Evolutionary conservation across 2,329 filamentous ascomycete species (phyloP).

Genomic region (Diaporthe vaccinii): DNA sequence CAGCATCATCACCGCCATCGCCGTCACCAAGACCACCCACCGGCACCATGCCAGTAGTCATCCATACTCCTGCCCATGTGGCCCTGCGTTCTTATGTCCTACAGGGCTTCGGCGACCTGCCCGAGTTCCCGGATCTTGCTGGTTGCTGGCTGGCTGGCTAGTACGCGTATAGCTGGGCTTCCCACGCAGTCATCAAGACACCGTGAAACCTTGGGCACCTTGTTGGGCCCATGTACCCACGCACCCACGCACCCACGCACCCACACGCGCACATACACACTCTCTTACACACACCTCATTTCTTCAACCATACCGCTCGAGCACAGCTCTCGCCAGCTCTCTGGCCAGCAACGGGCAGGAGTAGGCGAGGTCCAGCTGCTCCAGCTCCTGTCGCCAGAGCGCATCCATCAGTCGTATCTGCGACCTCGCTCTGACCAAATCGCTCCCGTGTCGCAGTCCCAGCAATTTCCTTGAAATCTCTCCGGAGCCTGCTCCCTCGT

Average conservation of each 20-base stretch:
- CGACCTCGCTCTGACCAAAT: conserved; percentile 28
- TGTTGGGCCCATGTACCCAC: background rate
- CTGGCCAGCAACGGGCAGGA: conserved; percentile 14
- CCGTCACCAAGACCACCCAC: background rate
- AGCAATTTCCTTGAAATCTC: conserved; percentile 26
- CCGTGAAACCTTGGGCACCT: conserved; percentile 11
- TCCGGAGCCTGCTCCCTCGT: conserved; percentile 2
- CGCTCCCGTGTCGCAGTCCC: conserved; percentile 21
- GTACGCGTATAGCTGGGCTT: background rate
- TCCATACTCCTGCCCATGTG: conserved; percentile 10
- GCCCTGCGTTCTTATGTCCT: background rate
- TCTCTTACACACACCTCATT: conserved; percentile 21
- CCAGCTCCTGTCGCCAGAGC: conserved; percentile 10
- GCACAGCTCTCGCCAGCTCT: background rate
- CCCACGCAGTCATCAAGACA: conserved; percentile 14
- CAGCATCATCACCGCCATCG: background rate
- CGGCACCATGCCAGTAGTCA: background rate
- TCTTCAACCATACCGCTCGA: conserved; percentile 21
- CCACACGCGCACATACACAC: conserved; percentile 1
- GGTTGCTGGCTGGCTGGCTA: background rate
- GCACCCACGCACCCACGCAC: background rate
- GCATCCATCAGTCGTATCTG: conserved; percentile 29
- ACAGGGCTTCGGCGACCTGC: conserved; percentile 24
- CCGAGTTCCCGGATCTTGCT: conserved; percentile 20
- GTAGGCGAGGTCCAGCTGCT: conserved; percentile 25